Base-by-base conservation (phyloP, 306 rosid genomes). In the Alnus rubra region DNA sequence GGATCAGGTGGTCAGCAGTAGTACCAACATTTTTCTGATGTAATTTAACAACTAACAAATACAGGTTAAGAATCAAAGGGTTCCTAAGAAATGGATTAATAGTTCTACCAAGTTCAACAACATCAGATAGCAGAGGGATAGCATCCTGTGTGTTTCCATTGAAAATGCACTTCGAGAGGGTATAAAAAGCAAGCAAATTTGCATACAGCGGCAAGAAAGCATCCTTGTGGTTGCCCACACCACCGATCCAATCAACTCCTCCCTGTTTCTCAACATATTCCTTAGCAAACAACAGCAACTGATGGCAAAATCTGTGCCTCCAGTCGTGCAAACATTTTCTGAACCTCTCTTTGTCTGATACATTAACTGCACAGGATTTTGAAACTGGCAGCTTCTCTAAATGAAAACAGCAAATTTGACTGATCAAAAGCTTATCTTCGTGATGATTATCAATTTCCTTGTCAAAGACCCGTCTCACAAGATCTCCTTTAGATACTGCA, bases 381-480 rank as follows among this genome's bases (percentile, higher is more conserved):
- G 87, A 79, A 62, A 81, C 49, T 2, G 87, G 86, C 48, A 95
- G 91, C 76, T 87, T 93, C 85, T 88, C 97, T 80, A 95, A 45
- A 50, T 93, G 95, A 76, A 80, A 88, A 86, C 99, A 91, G 78
- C 97, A 90, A 64, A 93, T 86, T 79, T 95, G 99, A 80, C 94
- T 48, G 85, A 95, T 84, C 79, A 95, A 84, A 59, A 95, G 82
- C 83, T 89, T 95, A 85, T 95, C 99, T 92, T 95, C 99, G 37
- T 95, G 96, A 82, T 87, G 88, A 84, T 95, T 95, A 84, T 95
- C 99, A 44, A 95, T 95, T 80, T 95, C 99, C 88, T 93, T 95
- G 83, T 93, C 99, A 35, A 95, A 95, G 67, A 95, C 97, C 73
- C 84, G 93, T 75, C 97, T 88, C 74, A 95, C 96, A 49, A 91